Evolutionary conservation across 768 basidiomycete genomes (phyloP).

Genomic region (Russula virescens): DNA sequence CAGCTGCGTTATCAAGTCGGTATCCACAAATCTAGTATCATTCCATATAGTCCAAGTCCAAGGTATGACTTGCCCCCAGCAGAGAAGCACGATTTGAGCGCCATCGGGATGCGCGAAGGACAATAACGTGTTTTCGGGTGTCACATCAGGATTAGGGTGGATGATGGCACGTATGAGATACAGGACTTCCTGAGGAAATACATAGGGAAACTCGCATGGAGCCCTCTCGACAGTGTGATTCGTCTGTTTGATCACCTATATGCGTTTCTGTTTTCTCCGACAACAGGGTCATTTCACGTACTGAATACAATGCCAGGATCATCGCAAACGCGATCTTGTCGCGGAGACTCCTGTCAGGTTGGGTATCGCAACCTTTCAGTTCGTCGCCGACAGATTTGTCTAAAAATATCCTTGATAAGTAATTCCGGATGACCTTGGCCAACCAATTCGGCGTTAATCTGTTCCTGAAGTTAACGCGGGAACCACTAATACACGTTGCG

Average conservation of each 20-base stretch:
- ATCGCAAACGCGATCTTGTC: slow-evolving; percentile 23
- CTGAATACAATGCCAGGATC: slow-evolving; percentile 24
- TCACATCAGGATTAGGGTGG: slow-evolving; percentile 21
- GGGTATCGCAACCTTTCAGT: not conserved
- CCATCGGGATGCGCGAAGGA: slow-evolving; percentile 32
- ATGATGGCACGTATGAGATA: slow-evolving; percentile 15
- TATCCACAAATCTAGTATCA: slow-evolving; percentile 45
- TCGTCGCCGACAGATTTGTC: not conserved
- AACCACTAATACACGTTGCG: not conserved
- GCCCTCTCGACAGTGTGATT: not conserved
- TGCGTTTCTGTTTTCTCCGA: not conserved
- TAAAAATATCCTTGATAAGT: slow-evolving; percentile 7
- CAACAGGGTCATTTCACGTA: slow-evolving; percentile 5
- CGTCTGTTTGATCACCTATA: not conserved
- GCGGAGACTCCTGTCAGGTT: not conserved
- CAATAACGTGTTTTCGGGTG: not conserved
- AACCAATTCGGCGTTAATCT: slow-evolving; percentile 5
- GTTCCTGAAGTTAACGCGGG: slow-evolving; percentile 19
- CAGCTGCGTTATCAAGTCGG: slow-evolving; percentile 44
- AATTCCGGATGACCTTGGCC: slow-evolving; percentile 2
- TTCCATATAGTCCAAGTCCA: slow-evolving; percentile 66
- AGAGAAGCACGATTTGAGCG: slow-evolving; percentile 47
- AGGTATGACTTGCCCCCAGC: slow-evolving; percentile 49
- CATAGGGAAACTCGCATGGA: slow-evolving; percentile 5
- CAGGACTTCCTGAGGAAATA: slow-evolving; percentile 6